Evolutionary conservation across 495 filamentous ascomycete genomes (phyloP), one percentile per base, ranked within the genome.

Genomic region (Astrothelium subdiscretum): DNA sequence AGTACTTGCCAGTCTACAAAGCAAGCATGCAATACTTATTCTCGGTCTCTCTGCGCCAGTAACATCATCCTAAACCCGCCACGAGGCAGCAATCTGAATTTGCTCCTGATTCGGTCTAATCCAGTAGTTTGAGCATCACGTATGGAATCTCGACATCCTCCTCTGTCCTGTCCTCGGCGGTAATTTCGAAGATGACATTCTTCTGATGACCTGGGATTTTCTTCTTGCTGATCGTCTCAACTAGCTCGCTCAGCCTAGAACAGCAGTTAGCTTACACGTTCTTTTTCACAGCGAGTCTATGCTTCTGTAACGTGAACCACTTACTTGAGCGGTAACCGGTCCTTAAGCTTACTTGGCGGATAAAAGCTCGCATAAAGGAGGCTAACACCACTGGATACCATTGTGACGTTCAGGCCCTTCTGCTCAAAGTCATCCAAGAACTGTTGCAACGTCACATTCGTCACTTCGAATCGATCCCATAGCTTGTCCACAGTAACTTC

Each of bases 61-160:
- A 29, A 54, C 10, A 3, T 26, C 48, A 8, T 29, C 5, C 12
- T 10, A 29, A 27, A n/a, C 29, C 43, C 5, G 12, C 6, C 4
- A 26, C 8, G 20, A 29, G 5, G 22, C 48, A 27, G 48, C 24
- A 5, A 54, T 8, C 24, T 8, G 48, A 29, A 54, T n/a, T 27
- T 26, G 8, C 10, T 32, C 11, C 35, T 42, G 3, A 42, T 24
- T 29, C 20, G 24, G 31, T 62, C 66, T 73, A 74, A 66, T 73
- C 72, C 35, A 62, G 57, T 69, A 86, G 73, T 79, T 87, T 90
- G 67, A 95, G 83, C 87, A 92, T 96, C 70, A 97, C 90, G 73
- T 96, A 97, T 8, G 95, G 95, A 66, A 97, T 86, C 76, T 99
- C 95, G 4, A 97, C 92, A 75, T 99, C 95, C 77, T 97, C 89